phyloP scores from a whole-genome alignment of 2,329 filamentous ascomycete genomes.

The Penicillium sp. region DNA sequence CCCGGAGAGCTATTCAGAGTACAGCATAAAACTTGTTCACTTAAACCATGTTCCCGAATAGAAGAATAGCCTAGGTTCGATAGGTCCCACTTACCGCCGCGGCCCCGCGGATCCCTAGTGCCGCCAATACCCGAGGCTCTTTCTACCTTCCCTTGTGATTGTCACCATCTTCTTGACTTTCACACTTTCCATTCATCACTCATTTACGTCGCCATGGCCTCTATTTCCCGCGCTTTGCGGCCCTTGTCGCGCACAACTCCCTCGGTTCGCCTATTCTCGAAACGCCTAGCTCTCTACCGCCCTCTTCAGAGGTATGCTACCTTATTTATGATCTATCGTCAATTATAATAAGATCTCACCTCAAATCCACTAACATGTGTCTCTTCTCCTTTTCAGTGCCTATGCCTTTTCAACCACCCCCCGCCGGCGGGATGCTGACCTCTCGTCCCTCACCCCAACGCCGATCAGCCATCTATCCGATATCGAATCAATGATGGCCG shows the following conservation, averaged over 20 bases:
- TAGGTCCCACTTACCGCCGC: slow-evolving; percentile 11
- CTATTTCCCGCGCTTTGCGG: slow-evolving; percentile 48
- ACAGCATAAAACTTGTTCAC: no score
- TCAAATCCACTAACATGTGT: neutral
- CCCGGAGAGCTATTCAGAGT: no score
- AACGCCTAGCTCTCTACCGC: slow-evolving; percentile 38
- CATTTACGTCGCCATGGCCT: slow-evolving; percentile 43
- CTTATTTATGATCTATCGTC: neutral
- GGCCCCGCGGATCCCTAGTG: slow-evolving; percentile 21
- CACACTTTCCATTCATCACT: slow-evolving; percentile 2
- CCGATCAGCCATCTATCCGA: slow-evolving; percentile 93
- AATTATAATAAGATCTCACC: neutral
- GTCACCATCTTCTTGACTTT: slow-evolving; percentile 9
- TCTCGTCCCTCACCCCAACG: slow-evolving; percentile 78
- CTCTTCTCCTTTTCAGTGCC: slow-evolving; percentile 28
- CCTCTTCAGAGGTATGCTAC: slow-evolving; percentile 43
- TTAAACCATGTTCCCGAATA: neutral
- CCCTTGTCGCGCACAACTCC: slow-evolving; percentile 44
- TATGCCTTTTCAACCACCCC: slow-evolving; percentile 63
- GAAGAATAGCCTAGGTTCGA: neutral
- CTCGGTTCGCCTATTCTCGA: slow-evolving; percentile 41
- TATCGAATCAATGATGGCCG: slow-evolving; percentile 82
- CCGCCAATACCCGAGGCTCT: slow-evolving; percentile 28
- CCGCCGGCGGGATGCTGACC: slow-evolving; percentile 58
- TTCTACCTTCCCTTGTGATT: slow-evolving; percentile 22